phyloP scores from a whole-genome alignment of 192 early-diverging fungal genomes.

The Physocladia obscura region DNA sequence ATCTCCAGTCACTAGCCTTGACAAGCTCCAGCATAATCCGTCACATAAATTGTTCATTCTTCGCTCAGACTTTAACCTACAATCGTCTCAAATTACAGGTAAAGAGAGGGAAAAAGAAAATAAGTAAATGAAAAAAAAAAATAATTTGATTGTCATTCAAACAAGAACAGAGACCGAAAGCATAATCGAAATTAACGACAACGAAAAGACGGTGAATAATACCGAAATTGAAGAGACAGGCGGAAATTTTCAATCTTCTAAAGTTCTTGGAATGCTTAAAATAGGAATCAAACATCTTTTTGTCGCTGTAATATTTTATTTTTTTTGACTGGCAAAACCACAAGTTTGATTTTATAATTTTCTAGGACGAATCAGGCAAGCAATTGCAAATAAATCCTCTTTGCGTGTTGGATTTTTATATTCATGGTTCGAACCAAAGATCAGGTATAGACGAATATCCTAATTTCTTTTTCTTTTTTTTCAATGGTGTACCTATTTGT shows the following conservation, averaged over 20 bases:
- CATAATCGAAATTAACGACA: too few species aligned
- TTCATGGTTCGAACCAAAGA: slow-evolving; percentile 42
- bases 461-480: background rate
- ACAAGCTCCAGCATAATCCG: slow-evolving; percentile 37
- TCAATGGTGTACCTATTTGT: too few species aligned
- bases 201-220: too few species aligned
- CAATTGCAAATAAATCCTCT: slow-evolving; percentile 42
- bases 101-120: too few species aligned
- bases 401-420: slow-evolving; percentile 56
- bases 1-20: slow-evolving; percentile 39
- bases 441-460: slow-evolving; percentile 20
- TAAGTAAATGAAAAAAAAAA: too few species aligned
- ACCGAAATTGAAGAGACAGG: too few species aligned
- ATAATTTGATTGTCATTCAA: too few species aligned
- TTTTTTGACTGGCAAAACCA: background rate
- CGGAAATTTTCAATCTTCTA: too few species aligned
- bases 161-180: too few species aligned
- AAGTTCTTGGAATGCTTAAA: slow-evolving; percentile 48
- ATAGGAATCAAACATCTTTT: slow-evolving; percentile 49
- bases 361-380: slow-evolving; percentile 38
- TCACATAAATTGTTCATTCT: slow-evolving; percentile 43
- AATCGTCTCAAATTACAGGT: too few species aligned
- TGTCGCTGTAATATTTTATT: slow-evolving; percentile 28
- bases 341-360: too few species aligned
- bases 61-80: too few species aligned